Conservation (phyloP, 352 stramenopile species). For the Pythium sukuiense region DNA sequence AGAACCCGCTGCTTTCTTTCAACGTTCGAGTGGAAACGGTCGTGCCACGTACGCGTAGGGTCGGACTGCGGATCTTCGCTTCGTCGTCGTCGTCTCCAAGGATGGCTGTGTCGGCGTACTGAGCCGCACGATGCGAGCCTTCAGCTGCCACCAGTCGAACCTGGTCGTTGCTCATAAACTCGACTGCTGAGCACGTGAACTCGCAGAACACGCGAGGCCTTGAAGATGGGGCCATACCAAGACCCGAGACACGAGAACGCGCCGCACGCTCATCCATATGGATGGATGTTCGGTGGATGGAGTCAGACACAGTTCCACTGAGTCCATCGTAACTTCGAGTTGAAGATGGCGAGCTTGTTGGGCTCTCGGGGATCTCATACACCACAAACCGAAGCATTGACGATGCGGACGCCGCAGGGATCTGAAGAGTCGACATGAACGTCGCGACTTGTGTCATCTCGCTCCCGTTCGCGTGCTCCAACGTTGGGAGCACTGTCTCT, state of each 20-base stretch:
- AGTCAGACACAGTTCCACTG: constrained; percentile 2
- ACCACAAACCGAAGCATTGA: constrained; percentile 78
- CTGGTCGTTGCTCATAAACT: constrained; percentile 56
- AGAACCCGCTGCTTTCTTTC: constrained; percentile 77
- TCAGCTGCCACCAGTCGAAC: constrained; percentile 60
- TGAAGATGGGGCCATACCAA: constrained; percentile 55
- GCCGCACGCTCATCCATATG: constrained; percentile 59
- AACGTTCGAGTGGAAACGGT: constrained; percentile 70
- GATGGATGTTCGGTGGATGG: constrained; percentile 22
- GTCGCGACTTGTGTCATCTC: constrained; percentile 50
- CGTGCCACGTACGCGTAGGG: constrained; percentile 68
- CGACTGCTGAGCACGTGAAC: constrained; percentile 65
- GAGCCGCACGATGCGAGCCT: constrained; percentile 42
- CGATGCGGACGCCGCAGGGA: constrained; percentile 63
- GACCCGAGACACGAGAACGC: constrained; percentile 53
- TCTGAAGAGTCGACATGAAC: constrained; percentile 80
- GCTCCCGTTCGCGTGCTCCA: constrained; percentile 33
- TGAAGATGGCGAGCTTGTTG: constrained; percentile 27
- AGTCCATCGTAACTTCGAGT: constrained; percentile 13
- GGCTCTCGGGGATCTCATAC: constrained; percentile 70
- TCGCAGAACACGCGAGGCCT: constrained; percentile 78
- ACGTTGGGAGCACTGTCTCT: constrained; percentile 69
- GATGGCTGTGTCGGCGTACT: constrained; percentile 27
- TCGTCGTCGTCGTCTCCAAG: neutral
- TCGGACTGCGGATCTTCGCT: constrained; percentile 21